phyloP scores from a whole-genome alignment of 352 stramenopile species.

The Phytophthora hibernalis region DNA sequence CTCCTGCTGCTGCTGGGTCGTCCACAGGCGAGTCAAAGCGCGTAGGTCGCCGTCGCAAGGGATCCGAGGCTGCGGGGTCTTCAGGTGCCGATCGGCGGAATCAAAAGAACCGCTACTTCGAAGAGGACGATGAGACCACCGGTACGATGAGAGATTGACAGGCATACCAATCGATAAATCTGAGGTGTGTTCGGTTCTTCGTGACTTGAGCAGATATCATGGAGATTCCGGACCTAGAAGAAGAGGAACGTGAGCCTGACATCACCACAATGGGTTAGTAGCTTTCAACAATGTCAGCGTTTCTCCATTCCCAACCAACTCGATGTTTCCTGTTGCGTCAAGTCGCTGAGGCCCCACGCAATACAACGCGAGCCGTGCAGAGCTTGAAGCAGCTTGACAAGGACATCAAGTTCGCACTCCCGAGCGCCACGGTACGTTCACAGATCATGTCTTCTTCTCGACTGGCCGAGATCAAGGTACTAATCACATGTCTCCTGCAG shows the following conservation, averaged over 20 bases:
- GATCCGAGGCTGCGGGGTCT: conserved; percentile 38
- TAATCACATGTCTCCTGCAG: conserved; percentile 25
- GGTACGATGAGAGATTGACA: conserved; percentile 27
- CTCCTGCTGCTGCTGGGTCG: conserved; percentile 16
- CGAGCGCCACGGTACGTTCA: conserved; percentile 49
- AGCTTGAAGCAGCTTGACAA: conserved; percentile 82
- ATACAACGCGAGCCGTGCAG: conserved; percentile 69
- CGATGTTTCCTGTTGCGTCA: neutral
- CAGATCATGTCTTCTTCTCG: neutral
- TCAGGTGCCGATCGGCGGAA: conserved; percentile 34
- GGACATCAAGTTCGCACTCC: conserved; percentile 82
- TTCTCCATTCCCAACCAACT: neutral
- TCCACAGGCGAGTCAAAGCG: conserved; percentile 57
- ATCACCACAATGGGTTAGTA: conserved; percentile 59
- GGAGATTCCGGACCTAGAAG: conserved; percentile 83
- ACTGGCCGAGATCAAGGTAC: neutral
- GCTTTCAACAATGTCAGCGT: neutral
- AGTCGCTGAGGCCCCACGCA: conserved; percentile 84
- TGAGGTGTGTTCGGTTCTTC: neutral
- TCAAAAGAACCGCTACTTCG: conserved; percentile 81
- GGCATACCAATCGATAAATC: neutral
- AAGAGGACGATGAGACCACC: conserved; percentile 71
- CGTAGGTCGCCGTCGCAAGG: conserved; percentile 61
- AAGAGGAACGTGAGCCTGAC: conserved; percentile 81
- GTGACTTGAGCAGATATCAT: conserved; percentile 58